Base-by-base conservation (phyloP, 495 filamentous ascomycete genomes). In the Letharia lupina region DNA sequence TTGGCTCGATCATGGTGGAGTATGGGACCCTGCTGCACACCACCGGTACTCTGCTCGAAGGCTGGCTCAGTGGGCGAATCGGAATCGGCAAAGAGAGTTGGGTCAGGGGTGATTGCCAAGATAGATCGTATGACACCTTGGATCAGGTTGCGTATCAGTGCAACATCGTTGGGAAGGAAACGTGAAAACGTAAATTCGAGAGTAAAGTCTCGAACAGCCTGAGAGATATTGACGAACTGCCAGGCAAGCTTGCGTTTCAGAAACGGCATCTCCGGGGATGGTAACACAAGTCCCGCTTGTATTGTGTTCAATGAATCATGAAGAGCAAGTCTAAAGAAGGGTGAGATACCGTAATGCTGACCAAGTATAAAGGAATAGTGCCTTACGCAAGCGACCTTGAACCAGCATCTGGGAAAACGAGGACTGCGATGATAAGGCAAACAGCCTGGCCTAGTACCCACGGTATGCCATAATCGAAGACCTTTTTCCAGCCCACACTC, bases 401-500 rank as follows among this genome's bases (percentile, higher is more conserved):
- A 23, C 83, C 83, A 61, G 81, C 78, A 71, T 83, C 83, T 15
- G 83, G 83, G 63, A 78, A 76, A 31, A 85, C 69, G 18, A 71
- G 58, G 23, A 73, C 68, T 68, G 80, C 79, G 45, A 84, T 70
- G 23, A 79, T 56, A 28, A 84, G 70, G 66, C 76, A 77, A 56
- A 86, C 73, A 8, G 73, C 79, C 67, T 85, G 80, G 8, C 83
- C 83, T 33, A 83, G 67, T 18, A 80, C 68, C 82, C 82, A 86
- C n/a, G 83, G 83, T 48, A 84, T 73, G 3, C 77, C 83, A 71
- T 84, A 85, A 61, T 77, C 73, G 65, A 80, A 78, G 11, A 85
- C 67, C 65, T 81, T 81, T 33, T 57, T 61, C 77, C 79, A 82
- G 47, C 77, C 70, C 35, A 82, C 73, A 31, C 66, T 41, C 50